These are phyloP conservation scores for Stagonosporopsis tanaceti DNA, from an alignment of 2,329 filamentous ascomycete genomes.

Conservation along the genomic window DNA sequence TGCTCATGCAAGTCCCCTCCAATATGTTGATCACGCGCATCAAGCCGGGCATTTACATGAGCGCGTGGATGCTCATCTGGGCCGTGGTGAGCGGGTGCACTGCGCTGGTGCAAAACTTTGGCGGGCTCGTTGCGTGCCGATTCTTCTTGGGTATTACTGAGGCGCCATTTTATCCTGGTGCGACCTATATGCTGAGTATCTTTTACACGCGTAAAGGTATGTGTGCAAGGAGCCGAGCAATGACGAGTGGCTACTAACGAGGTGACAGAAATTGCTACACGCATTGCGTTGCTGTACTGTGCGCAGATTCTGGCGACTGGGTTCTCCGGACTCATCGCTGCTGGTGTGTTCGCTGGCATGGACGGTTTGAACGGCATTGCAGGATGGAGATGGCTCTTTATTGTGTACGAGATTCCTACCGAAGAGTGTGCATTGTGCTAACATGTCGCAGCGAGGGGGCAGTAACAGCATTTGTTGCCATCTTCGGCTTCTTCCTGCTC, in stretches of 20 bases:
- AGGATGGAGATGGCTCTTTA: conserved; percentile 51
- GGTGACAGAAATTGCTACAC: conserved; percentile 43
- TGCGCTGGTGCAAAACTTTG: conserved; percentile 43
- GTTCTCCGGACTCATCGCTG: conserved; percentile 57
- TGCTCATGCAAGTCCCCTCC: conserved; percentile 49
- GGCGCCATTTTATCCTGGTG: conserved; percentile 64
- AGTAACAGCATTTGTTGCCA: conserved; percentile 35
- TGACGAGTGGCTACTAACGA: conserved; percentile 45
- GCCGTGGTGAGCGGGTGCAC: conserved; percentile 46
- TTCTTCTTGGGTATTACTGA: conserved; percentile 45
- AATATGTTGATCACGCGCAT: conserved; percentile 54
- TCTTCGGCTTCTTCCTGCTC: conserved; percentile 40
- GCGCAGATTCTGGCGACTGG: conserved; percentile 52
- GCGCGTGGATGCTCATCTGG: conserved; percentile 48
- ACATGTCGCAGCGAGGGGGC: conserved; percentile 34
- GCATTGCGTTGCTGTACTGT: conserved; percentile 50
- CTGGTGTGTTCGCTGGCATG: conserved; percentile 48
- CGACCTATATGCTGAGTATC: conserved; percentile 68
- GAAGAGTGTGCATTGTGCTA: neutral
- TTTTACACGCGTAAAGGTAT: conserved; percentile 67
- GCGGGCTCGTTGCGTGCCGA: conserved; percentile 41
- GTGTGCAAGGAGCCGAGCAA: neutral
- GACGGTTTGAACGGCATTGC: conserved; percentile 38
- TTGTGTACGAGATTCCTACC: conserved; percentile 43
- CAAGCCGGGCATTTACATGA: conserved; percentile 44